phyloP scores from a whole-genome alignment of 1,284 basidiomycete genomes.

The Gomphus bonarii region DNA sequence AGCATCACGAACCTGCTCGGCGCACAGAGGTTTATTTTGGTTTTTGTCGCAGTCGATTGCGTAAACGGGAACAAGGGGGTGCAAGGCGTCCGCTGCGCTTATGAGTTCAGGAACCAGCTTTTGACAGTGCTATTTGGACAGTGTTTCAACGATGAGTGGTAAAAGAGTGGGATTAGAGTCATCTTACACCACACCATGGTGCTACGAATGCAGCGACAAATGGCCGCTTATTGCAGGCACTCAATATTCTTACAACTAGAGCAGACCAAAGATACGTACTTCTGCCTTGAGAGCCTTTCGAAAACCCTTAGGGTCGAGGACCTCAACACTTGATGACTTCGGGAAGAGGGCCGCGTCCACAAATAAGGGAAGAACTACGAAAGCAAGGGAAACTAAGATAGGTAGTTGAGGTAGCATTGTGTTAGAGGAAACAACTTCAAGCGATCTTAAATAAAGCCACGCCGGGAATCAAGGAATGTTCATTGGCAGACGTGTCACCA shows the following conservation, averaged over 20 bases:
- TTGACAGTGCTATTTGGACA: conserved; percentile 64
- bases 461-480: conserved; percentile 1
- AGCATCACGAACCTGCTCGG: conserved; percentile 45
- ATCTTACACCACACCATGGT: conserved; percentile 77
- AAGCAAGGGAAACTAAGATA: conserved; percentile 23
- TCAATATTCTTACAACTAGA: neutral
- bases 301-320: conserved; percentile 65
- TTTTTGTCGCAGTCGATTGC: conserved; percentile 88
- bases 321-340: conserved; percentile 58
- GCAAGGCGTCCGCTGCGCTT: conserved; percentile 70
- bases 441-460: neutral
- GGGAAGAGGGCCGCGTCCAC: conserved; percentile 70
- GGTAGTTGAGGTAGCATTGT: conserved; percentile 4
- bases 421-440: neutral
- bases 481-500: conserved; percentile 11
- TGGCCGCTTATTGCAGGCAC: conserved; percentile 39
- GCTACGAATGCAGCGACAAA: conserved; percentile 82
- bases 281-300: conserved; percentile 67
- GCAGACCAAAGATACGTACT: conserved; percentile 32
- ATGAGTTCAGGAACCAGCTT: conserved; percentile 77
- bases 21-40: conserved; percentile 73
- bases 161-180: conserved; percentile 4
- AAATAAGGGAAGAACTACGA: conserved; percentile 29
- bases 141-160: neutral
- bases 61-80: conserved; percentile 81